phyloP scores from a whole-genome alignment of 768 basidiomycete species.

The Naganishia kalamii region DNA sequence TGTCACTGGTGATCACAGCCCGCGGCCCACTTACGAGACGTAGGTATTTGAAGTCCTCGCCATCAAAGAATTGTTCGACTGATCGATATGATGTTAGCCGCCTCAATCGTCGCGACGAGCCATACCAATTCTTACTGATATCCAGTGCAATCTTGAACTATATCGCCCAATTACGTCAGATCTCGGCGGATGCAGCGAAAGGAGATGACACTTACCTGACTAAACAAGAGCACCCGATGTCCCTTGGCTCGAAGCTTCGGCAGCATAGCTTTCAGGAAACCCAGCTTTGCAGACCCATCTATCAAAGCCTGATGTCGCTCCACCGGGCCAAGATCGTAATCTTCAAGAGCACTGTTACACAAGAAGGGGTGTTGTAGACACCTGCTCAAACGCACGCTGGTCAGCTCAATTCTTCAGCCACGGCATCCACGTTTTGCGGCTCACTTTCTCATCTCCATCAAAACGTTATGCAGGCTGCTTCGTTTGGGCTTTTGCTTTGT shows the following conservation, averaged over 20 bases:
- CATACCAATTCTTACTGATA: conserved; percentile 48
- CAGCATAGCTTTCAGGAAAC: conserved; percentile 66
- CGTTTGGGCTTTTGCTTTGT: conserved; percentile 1
- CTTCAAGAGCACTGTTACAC: conserved; percentile 72
- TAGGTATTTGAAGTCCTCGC: conserved; percentile 72
- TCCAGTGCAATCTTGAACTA: conserved; percentile 84
- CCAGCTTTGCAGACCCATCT: conserved; percentile 77
- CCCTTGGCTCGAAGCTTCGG: conserved; percentile 77
- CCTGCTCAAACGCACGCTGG: conserved; percentile 47
- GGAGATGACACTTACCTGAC: conserved; percentile 58
- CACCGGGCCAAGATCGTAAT: conserved; percentile 53
- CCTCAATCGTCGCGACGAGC: background rate
- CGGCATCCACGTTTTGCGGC: conserved; percentile 33
- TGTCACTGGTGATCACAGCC: background rate
- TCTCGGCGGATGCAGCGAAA: background rate
- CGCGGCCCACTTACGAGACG: conserved; percentile 57
- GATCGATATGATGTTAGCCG: background rate
- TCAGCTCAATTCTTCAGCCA: conserved; percentile 22
- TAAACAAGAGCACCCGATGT: conserved; percentile 84
- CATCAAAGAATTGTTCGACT: conserved; percentile 78
- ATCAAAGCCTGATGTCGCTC: conserved; percentile 74
- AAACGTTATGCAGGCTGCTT: conserved; percentile 54
- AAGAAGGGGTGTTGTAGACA: conserved; percentile 90
- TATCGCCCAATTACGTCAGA: conserved; percentile 2
- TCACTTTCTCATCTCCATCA: conserved; percentile 83